Base-by-base conservation (phyloP, 768 basidiomycete species). In the Mycena epipterygia region DNA sequence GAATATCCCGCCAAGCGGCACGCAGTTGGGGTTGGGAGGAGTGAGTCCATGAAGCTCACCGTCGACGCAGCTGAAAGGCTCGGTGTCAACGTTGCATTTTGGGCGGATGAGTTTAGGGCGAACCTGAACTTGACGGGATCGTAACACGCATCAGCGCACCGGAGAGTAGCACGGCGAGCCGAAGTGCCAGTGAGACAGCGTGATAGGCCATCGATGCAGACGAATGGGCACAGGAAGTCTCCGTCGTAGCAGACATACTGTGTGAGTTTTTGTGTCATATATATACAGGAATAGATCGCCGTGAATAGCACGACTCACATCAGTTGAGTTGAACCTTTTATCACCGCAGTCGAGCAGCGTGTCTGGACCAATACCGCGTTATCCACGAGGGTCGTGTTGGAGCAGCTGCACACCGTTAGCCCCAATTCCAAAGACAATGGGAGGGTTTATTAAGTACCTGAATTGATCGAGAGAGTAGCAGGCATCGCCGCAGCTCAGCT, bases 351-450 rank as follows among this genome's bases (percentile, higher is more conserved):
- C 55, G 23, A 56, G 35, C 55, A 56, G 55, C 55, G 55, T 56
- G 25, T 17, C 55, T 56, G 55, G 55, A 37, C 55, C 55, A 39
- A 56, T 56, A 37, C 35, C 7, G 55, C 33, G 39, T 56, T 56
- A 39, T n/a, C n/a, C 55, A 56, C 55, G 55, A 56, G 55, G 55
- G 55, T 39, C 35, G 55, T 56, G 55, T 56, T 56, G 55, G 55
- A 56, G 55, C 55, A 56, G 55, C 55, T 56, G 55, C 23, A 56
- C 55, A 25, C 35, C 55, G 55, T 56, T 39, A 56, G 55, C 55
- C 37, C 32, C 33, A 56, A 56, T 39, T 56, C 37, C 37, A 39
- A 56, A 56, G 55, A 56, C 37, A 37, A 39, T 37, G 37, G 55
- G 33, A 53, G 51, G 51, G 51, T 53, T 56, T 56, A 56, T 53